Evolutionary conservation across 805 yeast species (phyloP).

Genomic region (Candida ovalis): DNA sequence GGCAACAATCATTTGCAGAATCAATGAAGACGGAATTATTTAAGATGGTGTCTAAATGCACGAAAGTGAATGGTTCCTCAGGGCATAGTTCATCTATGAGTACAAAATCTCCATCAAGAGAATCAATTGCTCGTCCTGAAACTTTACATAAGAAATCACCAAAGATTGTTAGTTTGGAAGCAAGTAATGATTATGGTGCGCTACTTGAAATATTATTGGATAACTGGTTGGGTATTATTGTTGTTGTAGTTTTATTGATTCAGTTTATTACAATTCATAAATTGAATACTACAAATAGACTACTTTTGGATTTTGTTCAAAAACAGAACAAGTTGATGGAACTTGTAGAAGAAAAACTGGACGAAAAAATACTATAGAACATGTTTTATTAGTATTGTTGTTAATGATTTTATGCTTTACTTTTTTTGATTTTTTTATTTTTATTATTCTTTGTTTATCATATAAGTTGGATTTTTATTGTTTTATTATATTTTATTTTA

Average conservation of each 20-base stretch:
- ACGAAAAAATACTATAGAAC: not conserved
- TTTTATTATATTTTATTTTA: not conserved
- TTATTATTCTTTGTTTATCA: not conserved
- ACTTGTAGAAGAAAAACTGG: not conserved
- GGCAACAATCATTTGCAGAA: conserved; percentile 63
- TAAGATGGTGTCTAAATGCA: conserved; percentile 14
- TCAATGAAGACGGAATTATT: conserved; percentile 32
- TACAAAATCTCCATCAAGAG: not conserved
- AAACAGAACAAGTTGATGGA: conserved; percentile 1
- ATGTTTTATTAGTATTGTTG: not conserved
- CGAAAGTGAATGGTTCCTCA: not conserved
- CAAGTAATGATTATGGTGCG: conserved; percentile 1
- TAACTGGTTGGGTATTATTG: conserved; percentile 10
- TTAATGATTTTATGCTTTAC: too few species aligned
- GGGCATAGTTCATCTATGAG: not conserved
- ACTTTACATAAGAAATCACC: not conserved
- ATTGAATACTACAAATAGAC: conserved; percentile 2
- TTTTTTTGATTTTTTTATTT: not conserved
- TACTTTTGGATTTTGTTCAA: conserved; percentile 1
- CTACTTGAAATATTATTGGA: conserved; percentile 6
- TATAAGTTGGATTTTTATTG: not conserved
- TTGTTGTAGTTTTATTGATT: conserved; percentile 4
- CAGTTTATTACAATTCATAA: conserved; percentile 8
- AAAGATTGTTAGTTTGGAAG: not conserved
- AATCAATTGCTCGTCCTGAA: not conserved